These are phyloP conservation scores for Pichia cephalocereana DNA, from an alignment of 805 yeast species.

Conservation along the genomic window DNA sequence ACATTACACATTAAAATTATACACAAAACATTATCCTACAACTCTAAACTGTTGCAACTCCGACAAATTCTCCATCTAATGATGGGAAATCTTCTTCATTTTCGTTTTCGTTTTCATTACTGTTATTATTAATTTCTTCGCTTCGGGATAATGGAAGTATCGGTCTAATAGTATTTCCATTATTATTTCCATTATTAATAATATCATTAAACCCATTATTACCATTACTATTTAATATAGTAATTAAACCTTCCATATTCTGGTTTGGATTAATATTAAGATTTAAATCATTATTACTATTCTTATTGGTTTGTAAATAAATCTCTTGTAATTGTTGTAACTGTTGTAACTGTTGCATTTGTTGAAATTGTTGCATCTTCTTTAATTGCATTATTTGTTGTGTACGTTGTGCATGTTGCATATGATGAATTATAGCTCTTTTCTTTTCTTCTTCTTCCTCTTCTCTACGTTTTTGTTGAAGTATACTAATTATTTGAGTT, in stretches of 20 bases:
- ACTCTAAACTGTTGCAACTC: background rate
- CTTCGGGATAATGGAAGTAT: background rate
- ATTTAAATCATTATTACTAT: background rate
- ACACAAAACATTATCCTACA: too few species aligned
- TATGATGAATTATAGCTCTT: slow-evolving; percentile 4
- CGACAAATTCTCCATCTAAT: slow-evolving; percentile 8
- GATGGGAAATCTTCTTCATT: slow-evolving; percentile 13
- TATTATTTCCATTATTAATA: background rate
- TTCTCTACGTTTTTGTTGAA: slow-evolving; percentile 3
- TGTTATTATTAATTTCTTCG: background rate
- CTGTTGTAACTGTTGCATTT: slow-evolving; percentile 4
- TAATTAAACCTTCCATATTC: background rate
- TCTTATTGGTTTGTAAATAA: background rate
- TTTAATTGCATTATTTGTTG: slow-evolving; percentile 2
- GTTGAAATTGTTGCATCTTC: background rate
- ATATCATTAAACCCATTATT: background rate
- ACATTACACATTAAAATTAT: too few species aligned
- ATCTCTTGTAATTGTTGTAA: background rate
- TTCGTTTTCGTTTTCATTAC: background rate
- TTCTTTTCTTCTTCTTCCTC: slow-evolving; percentile 1
- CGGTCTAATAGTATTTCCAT: too few species aligned
- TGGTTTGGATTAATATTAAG: background rate
- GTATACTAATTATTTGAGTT: background rate
- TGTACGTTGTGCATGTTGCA: background rate
- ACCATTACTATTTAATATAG: background rate